Percentiles rank a stretch among this genome's conserved stretches.
Conservation (phyloP, 177 flowering plant genomes). For the Tripterygium wilfordii region DNA sequence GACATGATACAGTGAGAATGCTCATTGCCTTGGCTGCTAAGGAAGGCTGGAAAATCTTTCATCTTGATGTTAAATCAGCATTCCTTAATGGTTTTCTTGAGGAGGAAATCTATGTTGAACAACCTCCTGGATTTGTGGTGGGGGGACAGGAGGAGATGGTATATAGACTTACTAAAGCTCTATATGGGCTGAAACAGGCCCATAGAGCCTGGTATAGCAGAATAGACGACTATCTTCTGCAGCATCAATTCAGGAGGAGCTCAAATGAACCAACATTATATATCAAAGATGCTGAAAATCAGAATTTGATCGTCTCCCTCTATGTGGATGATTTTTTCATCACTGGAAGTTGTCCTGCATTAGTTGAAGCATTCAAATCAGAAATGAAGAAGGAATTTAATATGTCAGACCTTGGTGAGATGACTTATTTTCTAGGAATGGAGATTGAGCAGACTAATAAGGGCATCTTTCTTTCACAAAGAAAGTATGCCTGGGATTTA, state of each 20-base stretch:
- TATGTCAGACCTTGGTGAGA: neutral
- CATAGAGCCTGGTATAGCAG: neutral
- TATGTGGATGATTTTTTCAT: neutral
- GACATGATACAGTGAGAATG: neutral
- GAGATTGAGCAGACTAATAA: neutral
- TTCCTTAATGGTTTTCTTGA: neutral
- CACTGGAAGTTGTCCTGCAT: neutral
- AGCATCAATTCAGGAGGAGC: neutral
- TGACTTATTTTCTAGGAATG: neutral
- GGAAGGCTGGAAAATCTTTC: neutral
- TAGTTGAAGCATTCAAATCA: neutral
- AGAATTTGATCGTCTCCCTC: neutral
- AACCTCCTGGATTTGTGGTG: too few species aligned
- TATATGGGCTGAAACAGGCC: neutral
- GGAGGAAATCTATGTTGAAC: constrained; percentile 6
- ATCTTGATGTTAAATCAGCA: neutral
- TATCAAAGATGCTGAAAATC: neutral
- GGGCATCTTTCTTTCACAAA: neutral
- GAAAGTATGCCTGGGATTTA: too few species aligned
- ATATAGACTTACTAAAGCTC: too few species aligned
- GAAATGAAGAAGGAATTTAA: neutral
- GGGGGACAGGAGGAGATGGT: too few species aligned
- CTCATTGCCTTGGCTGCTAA: neutral
- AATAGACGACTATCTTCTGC: neutral
- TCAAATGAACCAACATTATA: neutral